phyloP scores from a whole-genome alignment of 345 rosid species.

The Rhodomyrtus tomentosa region DNA sequence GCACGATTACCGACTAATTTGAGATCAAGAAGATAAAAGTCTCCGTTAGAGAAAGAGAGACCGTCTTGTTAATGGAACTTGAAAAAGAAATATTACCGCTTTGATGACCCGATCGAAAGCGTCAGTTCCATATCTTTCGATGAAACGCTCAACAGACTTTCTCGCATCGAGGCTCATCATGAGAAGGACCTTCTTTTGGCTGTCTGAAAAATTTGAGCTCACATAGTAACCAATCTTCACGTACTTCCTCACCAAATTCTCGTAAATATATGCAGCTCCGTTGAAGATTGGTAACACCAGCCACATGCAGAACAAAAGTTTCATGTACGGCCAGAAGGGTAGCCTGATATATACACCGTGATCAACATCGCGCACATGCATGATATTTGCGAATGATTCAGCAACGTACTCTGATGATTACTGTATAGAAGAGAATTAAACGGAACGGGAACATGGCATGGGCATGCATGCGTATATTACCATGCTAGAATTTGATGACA shows the following conservation, averaged over 20 bases:
- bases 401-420: background rate
- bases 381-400: background rate
- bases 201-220: slow-evolving; percentile 29
- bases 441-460: background rate
- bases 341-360: slow-evolving; percentile 24
- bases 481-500: slow-evolving; percentile 56
- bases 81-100: slow-evolving; percentile 32
- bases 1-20: background rate
- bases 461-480: slow-evolving; percentile 12
- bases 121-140: slow-evolving; percentile 69
- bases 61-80: background rate
- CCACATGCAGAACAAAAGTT: slow-evolving; percentile 74
- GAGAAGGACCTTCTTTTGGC: slow-evolving; percentile 63
- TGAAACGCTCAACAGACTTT: slow-evolving; percentile 53
- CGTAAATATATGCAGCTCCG: slow-evolving; percentile 81
- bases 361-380: background rate
- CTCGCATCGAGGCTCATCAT: slow-evolving; percentile 91
- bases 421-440: background rate
- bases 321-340: slow-evolving; percentile 82
- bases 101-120: slow-evolving; percentile 62
- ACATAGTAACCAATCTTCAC: slow-evolving; percentile 41
- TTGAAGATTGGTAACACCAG: slow-evolving; percentile 76
- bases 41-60: background rate
- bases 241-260: slow-evolving; percentile 46
- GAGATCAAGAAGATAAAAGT: background rate